phyloP scores from a whole-genome alignment of 306 rosid genomes.

The Prinsepia uniflora region DNA sequence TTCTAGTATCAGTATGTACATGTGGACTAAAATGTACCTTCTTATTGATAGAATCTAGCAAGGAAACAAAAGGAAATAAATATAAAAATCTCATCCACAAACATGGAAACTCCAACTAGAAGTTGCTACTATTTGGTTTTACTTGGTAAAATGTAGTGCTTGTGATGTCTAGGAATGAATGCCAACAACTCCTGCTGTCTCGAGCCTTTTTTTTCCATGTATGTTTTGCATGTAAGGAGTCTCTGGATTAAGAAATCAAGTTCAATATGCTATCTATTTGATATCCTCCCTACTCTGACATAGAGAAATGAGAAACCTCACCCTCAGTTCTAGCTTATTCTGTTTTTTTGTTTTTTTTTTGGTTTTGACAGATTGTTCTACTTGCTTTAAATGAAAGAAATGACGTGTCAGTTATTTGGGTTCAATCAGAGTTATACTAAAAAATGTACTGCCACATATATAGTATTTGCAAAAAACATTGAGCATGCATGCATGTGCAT shows the following conservation, averaged over 20 bases:
- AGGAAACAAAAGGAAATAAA: slow-evolving; percentile 20
- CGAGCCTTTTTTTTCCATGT: slow-evolving; percentile 72
- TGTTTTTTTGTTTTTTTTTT: too few species aligned
- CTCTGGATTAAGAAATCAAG: slow-evolving; percentile 43
- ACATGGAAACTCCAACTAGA: slow-evolving; percentile 26
- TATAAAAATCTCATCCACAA: slow-evolving; percentile 10
- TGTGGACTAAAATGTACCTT: slow-evolving; percentile 75
- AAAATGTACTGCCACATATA: too few species aligned
- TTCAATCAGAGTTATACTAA: too few species aligned
- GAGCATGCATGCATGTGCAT: too few species aligned
- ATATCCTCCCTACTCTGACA: slow-evolving; percentile 11
- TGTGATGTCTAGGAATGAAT: slow-evolving; percentile 80
- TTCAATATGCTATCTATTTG: slow-evolving; percentile 20
- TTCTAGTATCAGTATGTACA: slow-evolving; percentile 48
- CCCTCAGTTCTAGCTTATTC: slow-evolving; percentile 21
- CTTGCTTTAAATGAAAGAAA: too few species aligned
- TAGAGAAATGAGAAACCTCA: slow-evolving; percentile 23
- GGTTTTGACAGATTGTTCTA: too few species aligned
- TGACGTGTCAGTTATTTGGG: too few species aligned
- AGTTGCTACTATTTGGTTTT: slow-evolving; percentile 32
- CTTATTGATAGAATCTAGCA: slow-evolving; percentile 60
- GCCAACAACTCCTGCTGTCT: slow-evolving; percentile 84
- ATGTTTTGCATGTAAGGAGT: slow-evolving; percentile 70
- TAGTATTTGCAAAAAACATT: too few species aligned
- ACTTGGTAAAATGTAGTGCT: slow-evolving; percentile 83